Base-by-base conservation (phyloP, 2,329 filamentous ascomycete genomes). In the Pyrenochaeta sp. region DNA sequence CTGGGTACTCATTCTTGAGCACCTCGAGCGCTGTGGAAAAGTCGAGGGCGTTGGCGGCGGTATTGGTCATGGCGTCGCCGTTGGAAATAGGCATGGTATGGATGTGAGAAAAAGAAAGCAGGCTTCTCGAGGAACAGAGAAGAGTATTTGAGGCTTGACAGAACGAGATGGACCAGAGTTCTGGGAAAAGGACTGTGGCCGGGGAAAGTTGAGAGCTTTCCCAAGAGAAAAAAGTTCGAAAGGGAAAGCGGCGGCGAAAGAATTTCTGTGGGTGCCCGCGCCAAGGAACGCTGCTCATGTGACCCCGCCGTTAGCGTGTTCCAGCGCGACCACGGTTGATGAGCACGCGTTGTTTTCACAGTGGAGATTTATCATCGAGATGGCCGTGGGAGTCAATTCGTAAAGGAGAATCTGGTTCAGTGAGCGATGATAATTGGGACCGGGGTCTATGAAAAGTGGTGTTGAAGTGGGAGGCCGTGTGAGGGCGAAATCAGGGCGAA, bases 51-150 rank as follows among this genome's bases (percentile, higher is more conserved):
- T 85, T 76, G 61, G 67, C 74, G 72, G 62, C 52, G 37, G 50
- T 79, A 72, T 78, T 73, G 53, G 76, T 75, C 64, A 78, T 77
- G 54, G 74, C 69, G 68, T 83, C 76, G 65, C 85, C 86, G 75
- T 89, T 89, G 69, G 83, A 77, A 66, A 85, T 79, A 73, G 88
- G 83, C 90, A 94, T 94, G 60, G 68, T n/a, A n/a, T n/a, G n/a
- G n/a, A n/a, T n/a, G n/a, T 81, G 73, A 58, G 58, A 56, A 45
- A 48, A 48, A 51, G 34, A 57, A 48, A 55, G n/a, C n/a, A 44
- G 26, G 46, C 58, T 64, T 64, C 60, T 68, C 65, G 50, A 65
- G 63, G 54, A 61, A 59, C 32, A 50, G 48, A 60, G 54, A 65
- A 63, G 55, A 9, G 37, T 31, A 35, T 24, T 24, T 36, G 44